Conservation (phyloP, 139 green algal genomes). For the Chlorella vulgaris region DNA sequence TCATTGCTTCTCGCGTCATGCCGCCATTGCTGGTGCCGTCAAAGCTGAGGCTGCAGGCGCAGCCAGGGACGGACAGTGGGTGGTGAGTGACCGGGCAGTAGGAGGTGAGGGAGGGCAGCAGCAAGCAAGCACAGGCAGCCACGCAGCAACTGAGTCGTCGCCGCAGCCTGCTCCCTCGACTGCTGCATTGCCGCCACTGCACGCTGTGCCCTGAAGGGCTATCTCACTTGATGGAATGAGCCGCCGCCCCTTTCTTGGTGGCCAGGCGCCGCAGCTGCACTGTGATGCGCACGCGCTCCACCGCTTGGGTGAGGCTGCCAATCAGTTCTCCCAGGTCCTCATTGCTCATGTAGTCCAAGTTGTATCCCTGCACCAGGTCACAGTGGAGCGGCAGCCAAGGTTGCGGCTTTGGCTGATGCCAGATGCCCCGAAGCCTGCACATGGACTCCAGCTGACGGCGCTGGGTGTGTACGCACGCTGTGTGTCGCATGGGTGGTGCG, state of each 20-base stretch:
- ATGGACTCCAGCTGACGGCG: too few species aligned
- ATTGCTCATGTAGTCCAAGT: constrained; percentile 51
- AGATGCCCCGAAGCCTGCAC: too few species aligned
- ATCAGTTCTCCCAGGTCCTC: constrained; percentile 56
- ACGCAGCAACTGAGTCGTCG: too few species aligned
- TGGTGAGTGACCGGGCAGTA: too few species aligned
- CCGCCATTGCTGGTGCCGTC: constrained; percentile 11
- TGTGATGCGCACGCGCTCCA: constrained; percentile 61
- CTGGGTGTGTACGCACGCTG: too few species aligned
- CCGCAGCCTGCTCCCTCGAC: too few species aligned
- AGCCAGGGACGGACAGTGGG: neutral
- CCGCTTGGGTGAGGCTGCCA: constrained; percentile 40
- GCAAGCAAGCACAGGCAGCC: too few species aligned
- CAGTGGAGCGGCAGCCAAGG: neutral
- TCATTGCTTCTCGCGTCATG: constrained; percentile 49
- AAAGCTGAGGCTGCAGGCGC: neutral
- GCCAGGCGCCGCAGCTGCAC: constrained; percentile 52
- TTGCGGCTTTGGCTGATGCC: neutral
- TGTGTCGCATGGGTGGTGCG: neutral
- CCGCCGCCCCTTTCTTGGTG: neutral
- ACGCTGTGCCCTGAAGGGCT: too few species aligned
- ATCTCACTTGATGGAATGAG: neutral
- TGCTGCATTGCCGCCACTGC: too few species aligned
- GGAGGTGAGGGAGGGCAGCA: too few species aligned
- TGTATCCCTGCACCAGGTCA: constrained; percentile 58